Base-by-base conservation (phyloP, 1,139 yeast genomes). In the Hanseniaspora uvarum region DNA sequence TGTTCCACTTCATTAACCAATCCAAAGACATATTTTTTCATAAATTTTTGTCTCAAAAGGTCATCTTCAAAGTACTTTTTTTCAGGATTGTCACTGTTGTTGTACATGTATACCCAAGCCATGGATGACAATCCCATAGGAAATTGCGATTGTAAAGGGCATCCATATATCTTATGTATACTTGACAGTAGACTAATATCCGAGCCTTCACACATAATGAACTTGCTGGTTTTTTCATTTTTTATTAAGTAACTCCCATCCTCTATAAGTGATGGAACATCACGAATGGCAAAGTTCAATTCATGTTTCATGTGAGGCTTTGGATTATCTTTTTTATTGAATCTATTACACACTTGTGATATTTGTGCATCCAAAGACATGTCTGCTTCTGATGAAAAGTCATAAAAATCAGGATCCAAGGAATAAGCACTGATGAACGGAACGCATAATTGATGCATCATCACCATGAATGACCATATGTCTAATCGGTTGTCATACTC, bases 391-490 rank as follows among this genome's bases (percentile, higher is more conserved):
- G 14, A 4, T 8, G 14, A 7, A 14, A 33, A n/a, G 16, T 41
- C 66, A 47, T 67, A 63, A 4, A 45, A 30, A 14, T 51, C 56
- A 38, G 37, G 26, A 11, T 41, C 26, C 14, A 39, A 18, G n/a
- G 19, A 19, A 14, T 52, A 39, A 4, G 24, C 38, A 14, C 46
- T 26, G 1, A 43, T 11, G n/a, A 40, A 50, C 1, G 44, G 48
- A 11, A 50, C 4, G 12, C 55, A 39, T 14, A 54, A 26, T 21
- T 51, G 52, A 12, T 46, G 52, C 12, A 51, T 21, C 11, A 54
- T 12, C 8, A 92, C 76, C 1, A 92, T 94, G 19, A 83, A 64
- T 0, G 86, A 72, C 97, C 97, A 92, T 30, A 87, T 72, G 63
- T 92, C 98, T 4, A 89, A 72, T 44, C 76, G 80, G 41, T 65